phyloP scores from a whole-genome alignment of 2,329 filamentous ascomycete species.

The Emmonsiellopsis sp. region DNA sequence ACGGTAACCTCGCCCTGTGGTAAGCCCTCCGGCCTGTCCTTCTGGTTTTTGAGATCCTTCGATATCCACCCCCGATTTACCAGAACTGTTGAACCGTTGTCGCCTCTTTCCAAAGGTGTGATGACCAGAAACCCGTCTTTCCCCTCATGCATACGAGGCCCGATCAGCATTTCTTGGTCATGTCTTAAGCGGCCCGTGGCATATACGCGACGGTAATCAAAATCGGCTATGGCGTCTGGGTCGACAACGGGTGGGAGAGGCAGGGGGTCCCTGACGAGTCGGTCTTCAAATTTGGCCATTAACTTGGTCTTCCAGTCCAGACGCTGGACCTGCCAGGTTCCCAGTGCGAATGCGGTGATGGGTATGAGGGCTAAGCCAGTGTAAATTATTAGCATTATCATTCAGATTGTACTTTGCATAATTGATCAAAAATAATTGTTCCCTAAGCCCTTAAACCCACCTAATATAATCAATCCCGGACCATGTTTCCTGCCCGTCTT shows the following conservation, averaged over 20 bases:
- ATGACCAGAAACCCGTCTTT: constrained; percentile 86
- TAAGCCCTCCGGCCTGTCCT: constrained; percentile 54
- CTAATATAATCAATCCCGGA: constrained; percentile 68
- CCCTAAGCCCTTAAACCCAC: constrained; percentile 31
- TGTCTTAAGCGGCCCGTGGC: constrained; percentile 68
- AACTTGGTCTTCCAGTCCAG: constrained; percentile 90
- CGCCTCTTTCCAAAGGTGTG: constrained; percentile 72
- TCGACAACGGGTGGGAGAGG: constrained; percentile 79
- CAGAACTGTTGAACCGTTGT: constrained; percentile 58
- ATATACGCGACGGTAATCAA: constrained; percentile 81
- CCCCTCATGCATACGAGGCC: constrained; percentile 80
- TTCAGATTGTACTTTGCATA: background rate
- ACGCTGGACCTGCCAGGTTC: constrained; percentile 91
- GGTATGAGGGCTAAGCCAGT: constrained; percentile 62
- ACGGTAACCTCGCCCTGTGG: constrained; percentile 64
- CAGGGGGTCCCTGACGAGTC: constrained; percentile 73
- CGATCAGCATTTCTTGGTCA: constrained; percentile 93
- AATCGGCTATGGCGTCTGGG: constrained; percentile 70
- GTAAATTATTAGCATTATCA: background rate
- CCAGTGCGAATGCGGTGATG: constrained; percentile 78
- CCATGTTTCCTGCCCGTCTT: constrained; percentile 67
- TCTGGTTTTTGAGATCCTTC: constrained; percentile 61
- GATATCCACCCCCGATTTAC: constrained; percentile 89
- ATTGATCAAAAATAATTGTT: background rate
- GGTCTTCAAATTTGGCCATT: constrained; percentile 85